Conservation (phyloP, 352 stramenopile genomes). For the Hyaloperonospora brassicae region DNA sequence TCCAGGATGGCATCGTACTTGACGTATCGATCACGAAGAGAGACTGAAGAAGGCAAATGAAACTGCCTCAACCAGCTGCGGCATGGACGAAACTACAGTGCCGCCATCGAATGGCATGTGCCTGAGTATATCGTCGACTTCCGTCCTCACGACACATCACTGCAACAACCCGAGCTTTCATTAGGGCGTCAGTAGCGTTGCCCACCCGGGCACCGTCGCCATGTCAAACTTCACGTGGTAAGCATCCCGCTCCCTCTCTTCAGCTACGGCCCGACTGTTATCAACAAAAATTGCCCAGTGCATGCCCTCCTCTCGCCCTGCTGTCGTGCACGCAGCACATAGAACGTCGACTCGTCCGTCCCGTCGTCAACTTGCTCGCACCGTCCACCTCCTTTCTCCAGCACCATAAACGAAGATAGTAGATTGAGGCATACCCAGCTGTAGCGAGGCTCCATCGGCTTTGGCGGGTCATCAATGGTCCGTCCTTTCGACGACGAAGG, state of each 20-base stretch:
- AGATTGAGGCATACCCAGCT: too few species aligned
- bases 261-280: slow-evolving; percentile 57
- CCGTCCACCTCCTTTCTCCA: slow-evolving; percentile 9
- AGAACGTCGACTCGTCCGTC: slow-evolving; percentile 43
- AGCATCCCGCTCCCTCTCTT: slow-evolving; percentile 77
- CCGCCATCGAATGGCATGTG: slow-evolving; percentile 37
- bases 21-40: slow-evolving; percentile 59
- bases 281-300: slow-evolving; percentile 42
- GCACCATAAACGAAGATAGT: slow-evolving; percentile 25
- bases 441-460: slow-evolving; percentile 44
- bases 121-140: slow-evolving; percentile 60
- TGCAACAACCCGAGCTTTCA: slow-evolving; percentile 60
- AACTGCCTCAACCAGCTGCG: slow-evolving; percentile 38
- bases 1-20: slow-evolving; percentile 86
- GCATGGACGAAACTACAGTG: slow-evolving; percentile 38
- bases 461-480: slow-evolving; percentile 56
- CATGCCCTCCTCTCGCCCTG: slow-evolving; percentile 40
- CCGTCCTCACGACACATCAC: slow-evolving; percentile 61
- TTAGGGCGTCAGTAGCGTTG: slow-evolving; percentile 14
- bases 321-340: slow-evolving; percentile 35
- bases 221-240: slow-evolving; percentile 77
- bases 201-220: background rate
- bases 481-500: slow-evolving; percentile 48
- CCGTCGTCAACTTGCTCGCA: slow-evolving; percentile 19
- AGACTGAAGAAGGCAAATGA: slow-evolving; percentile 48